These are phyloP conservation scores for Kregervanrija fluxuum DNA, from an alignment of 805 yeast species.

Conservation along the genomic window DNA sequence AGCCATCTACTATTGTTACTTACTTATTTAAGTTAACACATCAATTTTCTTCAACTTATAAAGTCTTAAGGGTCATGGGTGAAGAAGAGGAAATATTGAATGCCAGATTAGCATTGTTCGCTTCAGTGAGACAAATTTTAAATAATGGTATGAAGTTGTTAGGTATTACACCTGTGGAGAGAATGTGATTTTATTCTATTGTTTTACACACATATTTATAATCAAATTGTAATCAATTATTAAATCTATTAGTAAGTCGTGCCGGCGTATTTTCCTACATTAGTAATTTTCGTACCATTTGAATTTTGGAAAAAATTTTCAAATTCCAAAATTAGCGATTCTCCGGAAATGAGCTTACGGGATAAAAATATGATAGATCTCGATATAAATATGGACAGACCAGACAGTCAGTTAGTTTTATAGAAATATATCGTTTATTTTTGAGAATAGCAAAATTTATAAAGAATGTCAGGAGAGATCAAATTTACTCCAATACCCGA, in stretches of 20 bases:
- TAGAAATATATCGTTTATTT: too few relatives aligned
- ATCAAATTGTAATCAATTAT: background rate
- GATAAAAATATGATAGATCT: background rate
- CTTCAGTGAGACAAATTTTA: constrained; percentile 83
- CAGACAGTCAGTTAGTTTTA: too few relatives aligned
- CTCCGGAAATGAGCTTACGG: background rate
- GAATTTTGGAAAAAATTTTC: too few relatives aligned
- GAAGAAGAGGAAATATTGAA: constrained; percentile 79
- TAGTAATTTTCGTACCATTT: too few relatives aligned
- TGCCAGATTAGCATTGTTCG: constrained; percentile 88
- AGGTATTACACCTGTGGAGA: constrained; percentile 96
- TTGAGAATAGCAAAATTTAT: too few relatives aligned
- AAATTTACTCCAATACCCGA: constrained; percentile 53
- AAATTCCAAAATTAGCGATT: too few relatives aligned
- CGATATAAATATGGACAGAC: too few relatives aligned
- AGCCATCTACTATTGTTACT: constrained; percentile 92
- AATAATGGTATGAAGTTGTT: constrained; percentile 83
- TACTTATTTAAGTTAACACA: constrained; percentile 89
- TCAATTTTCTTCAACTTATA: constrained; percentile 93
- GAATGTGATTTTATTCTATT: constrained; percentile 55
- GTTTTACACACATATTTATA: background rate
- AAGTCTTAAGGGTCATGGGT: constrained; percentile 93
- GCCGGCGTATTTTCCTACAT: too few relatives aligned
- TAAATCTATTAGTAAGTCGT: too few relatives aligned
- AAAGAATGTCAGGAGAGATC: background rate